These are phyloP conservation scores for Malus hybrid DNA, from an alignment of 331 rosid genomes.

Conservation along the genomic window DNA sequence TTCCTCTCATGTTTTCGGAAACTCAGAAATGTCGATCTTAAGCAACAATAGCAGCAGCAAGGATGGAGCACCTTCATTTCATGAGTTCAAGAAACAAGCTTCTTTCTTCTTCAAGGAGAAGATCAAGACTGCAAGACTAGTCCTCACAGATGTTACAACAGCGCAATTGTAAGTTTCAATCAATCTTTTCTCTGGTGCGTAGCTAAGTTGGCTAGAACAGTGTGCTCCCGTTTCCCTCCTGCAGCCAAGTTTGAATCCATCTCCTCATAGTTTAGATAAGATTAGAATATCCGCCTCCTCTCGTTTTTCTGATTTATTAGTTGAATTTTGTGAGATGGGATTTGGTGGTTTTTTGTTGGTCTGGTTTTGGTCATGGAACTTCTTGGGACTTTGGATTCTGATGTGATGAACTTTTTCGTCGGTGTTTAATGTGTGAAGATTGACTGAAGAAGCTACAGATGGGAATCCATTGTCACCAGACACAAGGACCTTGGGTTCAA, in stretches of 20 bases:
- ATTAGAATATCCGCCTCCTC: neutral
- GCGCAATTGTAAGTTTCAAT: conserved; percentile 50
- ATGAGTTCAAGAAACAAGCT: conserved; percentile 87
- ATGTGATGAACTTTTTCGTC: neutral
- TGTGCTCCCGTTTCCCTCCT: neutral
- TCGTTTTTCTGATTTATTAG: neutral
- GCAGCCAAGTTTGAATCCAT: neutral
- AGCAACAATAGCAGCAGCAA: conserved; percentile 27
- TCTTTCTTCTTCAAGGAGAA: conserved; percentile 92
- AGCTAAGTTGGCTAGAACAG: neutral
- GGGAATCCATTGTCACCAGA: conserved; percentile 72
- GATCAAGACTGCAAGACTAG: conserved; percentile 86
- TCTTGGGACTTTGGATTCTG: neutral
- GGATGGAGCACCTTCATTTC: conserved; percentile 43
- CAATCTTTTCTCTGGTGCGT: neutral
- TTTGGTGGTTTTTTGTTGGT: neutral
- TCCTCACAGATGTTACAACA: conserved; percentile 92
- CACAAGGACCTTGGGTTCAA: conserved; percentile 57
- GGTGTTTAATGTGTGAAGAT: conserved; percentile 26
- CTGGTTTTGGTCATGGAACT: neutral
- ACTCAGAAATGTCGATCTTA: conserved; percentile 27
- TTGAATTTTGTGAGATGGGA: neutral
- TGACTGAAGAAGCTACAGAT: conserved; percentile 80
- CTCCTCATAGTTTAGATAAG: neutral
- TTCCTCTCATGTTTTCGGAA: neutral